Evolutionary conservation across 768 basidiomycete genomes (phyloP), one percentile per base, ranked within the genome.

Genomic region (Mrakia blollopis): DNA sequence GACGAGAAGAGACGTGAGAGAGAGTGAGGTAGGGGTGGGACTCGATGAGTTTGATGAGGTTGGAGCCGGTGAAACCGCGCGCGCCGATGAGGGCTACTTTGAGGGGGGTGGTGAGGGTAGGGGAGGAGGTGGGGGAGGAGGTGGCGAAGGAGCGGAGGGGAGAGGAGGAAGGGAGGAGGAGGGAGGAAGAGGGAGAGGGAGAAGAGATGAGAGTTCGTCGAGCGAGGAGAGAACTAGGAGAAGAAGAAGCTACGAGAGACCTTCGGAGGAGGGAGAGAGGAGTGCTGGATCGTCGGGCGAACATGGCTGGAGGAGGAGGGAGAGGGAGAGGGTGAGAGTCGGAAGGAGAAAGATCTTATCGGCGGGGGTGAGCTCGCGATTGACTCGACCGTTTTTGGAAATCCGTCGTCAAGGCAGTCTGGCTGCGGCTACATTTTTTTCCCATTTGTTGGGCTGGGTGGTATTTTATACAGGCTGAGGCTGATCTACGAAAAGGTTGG

Each of bases 1-100:
- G 92, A 70, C 97, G 91, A 52, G 95, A 98, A 6, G 96, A 98
- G 76, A 98, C 95, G 83, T 98, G 94, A n/a, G 92, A 88, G 62
- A 98, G 90, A 80, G 90, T 87, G 80, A 99, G 88, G 82, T 91
- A 85, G 5, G 97, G 96, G 83, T 99, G 97, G n/a, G 82, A 81
- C 78, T 93, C 90, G 77, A 98, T 87, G n/a, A 98, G 87, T 11
- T 88, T 88, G 63, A 93, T 93, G 79, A 99, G 86, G 54, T 94
- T 91, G 82, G 94, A 92, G 68, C 97, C 97, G 0, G 97, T 99
- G 85, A 89, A 98, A 32, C 97, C 97, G 39, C 97, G 89, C 18
- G 95, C 97, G 76, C 97, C 97, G 80, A 99, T 94, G 65, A 99
- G 87, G 0, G 89, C 96, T n/a, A 98, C 88, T 62, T 91, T 89